Percentiles rank a stretch among this genome's conserved stretches.
phyloP scores from a whole-genome alignment of 495 filamentous ascomycete species.

The Ramalina intermedia region DNA sequence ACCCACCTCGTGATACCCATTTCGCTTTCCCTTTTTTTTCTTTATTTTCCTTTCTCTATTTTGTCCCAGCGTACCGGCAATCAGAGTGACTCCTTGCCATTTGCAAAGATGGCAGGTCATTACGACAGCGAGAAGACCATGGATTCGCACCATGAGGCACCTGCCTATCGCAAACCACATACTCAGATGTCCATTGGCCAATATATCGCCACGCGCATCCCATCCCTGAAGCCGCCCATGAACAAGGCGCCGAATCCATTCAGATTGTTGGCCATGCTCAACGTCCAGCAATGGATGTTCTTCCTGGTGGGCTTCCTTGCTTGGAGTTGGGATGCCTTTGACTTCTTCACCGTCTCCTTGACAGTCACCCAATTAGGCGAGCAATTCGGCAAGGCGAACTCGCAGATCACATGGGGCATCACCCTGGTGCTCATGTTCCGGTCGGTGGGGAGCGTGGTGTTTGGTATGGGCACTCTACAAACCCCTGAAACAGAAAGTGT shows the following conservation, averaged over 20 bases:
- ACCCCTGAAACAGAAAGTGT: too few species aligned
- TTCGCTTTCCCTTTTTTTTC: too few species aligned
- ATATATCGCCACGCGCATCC: conserved; percentile 58
- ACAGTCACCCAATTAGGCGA: conserved; percentile 54
- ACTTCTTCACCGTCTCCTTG: conserved; percentile 82
- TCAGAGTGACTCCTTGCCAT: too few species aligned
- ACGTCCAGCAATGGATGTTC: conserved; percentile 68
- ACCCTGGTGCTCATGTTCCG: conserved; percentile 73
- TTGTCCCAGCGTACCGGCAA: too few species aligned
- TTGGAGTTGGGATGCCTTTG: conserved; percentile 81
- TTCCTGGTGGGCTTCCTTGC: conserved; percentile 47
- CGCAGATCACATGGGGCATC: conserved; percentile 83
- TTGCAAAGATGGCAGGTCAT: conserved; percentile 1
- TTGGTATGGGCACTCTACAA: conserved; percentile 31
- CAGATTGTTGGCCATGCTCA: conserved; percentile 52
- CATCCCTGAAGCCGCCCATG: conserved; percentile 64
- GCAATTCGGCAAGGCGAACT: conserved; percentile 41
- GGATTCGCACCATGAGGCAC: conserved; percentile 5
- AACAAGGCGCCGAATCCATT: conserved; percentile 67
- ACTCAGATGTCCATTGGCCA: conserved; percentile 38
- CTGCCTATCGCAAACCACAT: conserved; percentile 8
- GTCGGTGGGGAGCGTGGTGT: conserved; percentile 55
- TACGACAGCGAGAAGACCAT: conserved; percentile 10
- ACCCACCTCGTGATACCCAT: too few species aligned
- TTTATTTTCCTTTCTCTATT: too few species aligned